Conservation (phyloP, 2,329 filamentous ascomycete genomes). For the Fusarium euwallaceae region DNA sequence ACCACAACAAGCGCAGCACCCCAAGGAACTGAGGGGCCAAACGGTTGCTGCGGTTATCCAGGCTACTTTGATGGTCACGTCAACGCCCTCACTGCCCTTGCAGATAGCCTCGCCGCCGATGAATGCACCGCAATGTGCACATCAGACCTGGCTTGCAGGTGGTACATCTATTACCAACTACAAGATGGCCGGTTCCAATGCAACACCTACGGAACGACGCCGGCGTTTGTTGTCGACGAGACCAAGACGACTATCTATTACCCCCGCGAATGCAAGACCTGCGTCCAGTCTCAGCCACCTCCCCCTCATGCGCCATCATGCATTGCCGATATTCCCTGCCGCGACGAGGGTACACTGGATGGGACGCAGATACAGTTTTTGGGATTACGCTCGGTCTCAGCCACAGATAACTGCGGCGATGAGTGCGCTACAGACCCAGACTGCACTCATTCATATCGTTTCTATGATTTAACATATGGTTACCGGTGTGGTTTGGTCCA, state of each 20-base stretch:
- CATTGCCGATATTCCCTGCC: neutral
- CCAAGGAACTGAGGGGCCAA: neutral
- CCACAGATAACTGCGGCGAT: neutral
- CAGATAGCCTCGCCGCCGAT: neutral
- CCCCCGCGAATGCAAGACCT: neutral
- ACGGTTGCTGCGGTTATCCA: neutral
- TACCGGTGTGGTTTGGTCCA: neutral
- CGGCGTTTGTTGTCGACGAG: neutral
- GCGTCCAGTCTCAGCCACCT: neutral
- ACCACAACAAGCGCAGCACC: neutral
- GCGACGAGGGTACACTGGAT: neutral
- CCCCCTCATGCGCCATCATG: neutral
- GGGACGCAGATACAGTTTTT: neutral
- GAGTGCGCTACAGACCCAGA: neutral
- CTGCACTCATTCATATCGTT: neutral
- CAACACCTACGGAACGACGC: neutral
- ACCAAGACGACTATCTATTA: neutral
- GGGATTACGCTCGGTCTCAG: neutral
- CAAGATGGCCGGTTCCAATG: neutral
- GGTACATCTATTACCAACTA: neutral
- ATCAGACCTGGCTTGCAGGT: neutral
- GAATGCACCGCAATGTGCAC: neutral
- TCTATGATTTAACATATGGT: neutral
- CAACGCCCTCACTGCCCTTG: neutral
- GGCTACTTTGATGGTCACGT: slow-evolving; percentile 1